Base-by-base conservation (phyloP, 257 asterid species). In the Przewalskia tangutica region DNA sequence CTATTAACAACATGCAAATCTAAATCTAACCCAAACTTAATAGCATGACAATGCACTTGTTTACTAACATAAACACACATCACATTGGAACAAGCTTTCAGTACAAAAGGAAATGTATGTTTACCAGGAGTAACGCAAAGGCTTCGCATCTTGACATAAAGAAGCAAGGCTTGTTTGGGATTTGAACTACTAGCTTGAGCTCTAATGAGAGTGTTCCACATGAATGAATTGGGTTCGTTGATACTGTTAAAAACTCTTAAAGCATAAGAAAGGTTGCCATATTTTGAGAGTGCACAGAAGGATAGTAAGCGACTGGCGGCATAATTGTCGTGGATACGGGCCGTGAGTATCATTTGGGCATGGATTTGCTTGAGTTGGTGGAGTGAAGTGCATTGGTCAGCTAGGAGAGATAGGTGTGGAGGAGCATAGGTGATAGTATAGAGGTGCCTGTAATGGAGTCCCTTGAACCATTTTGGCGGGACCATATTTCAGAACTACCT, bases 201-300 rank as follows among this genome's bases (percentile, higher is more conserved):
- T 77, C 98, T 88, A 75, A 95, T 95, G 60, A 93, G 82, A 44
- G 99, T 93, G 89, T 95, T 95, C 98, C 98, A 95, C 95, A 92
- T 95, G 83, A 93, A 95, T 1, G 88, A 56, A 85, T 93, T 93
- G 42, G 94, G 91, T 53, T 63, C 17, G 0, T 83, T 89, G 77
- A 84, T 84, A 67, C 34, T 18, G 2, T 81, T 14, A 51, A 95
- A 89, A 56, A 95, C 85, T n/a, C 86, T 89, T 38, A 85, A 77
- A 18, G 98, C 97, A 77, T 93, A 88, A 63, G 66, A 50, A 56
- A 93, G 87, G 86, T 89, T 89, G 7, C 96, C 97, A 7, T 89
- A 82, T 38, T 85, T 67, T 7, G 97, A 91, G 60, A 94, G 96
- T 56, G 96, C 94, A 55, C 90, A 89, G 79, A 91, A 93, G 89